Evolutionary conservation across 2,329 filamentous ascomycete genomes (phyloP).

Genomic region (Clathrospora elynae): DNA sequence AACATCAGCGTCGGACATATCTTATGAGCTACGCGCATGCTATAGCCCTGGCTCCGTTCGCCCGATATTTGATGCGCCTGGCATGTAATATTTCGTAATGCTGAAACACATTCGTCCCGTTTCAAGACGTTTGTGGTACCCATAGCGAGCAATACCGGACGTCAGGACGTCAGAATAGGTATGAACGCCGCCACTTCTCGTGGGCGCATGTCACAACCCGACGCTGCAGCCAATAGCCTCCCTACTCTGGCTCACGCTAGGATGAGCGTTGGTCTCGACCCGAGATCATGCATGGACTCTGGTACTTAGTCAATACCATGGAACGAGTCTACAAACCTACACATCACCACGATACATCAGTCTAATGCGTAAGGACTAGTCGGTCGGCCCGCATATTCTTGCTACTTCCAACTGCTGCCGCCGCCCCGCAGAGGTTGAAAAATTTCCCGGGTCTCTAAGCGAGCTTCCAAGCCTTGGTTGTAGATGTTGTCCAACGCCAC

Average conservation of each 20-base stretch:
- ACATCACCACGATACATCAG: conserved; percentile 8
- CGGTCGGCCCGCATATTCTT: conserved; percentile 12
- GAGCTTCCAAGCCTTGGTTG: conserved; percentile 15
- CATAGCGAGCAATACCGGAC: conserved; percentile 26
- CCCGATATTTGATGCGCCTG: conserved; percentile 4
- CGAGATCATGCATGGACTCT: conserved; percentile 24
- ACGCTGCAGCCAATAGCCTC: conserved; percentile 24
- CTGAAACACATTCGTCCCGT: conserved; percentile 23
- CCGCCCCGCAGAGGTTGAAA: conserved; percentile 20
- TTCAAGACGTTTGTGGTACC: conserved; percentile 9
- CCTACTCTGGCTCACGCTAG: conserved; percentile 13
- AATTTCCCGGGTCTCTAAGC: conserved; percentile 15
- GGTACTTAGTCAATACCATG: conserved; percentile 7
- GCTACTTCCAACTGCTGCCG: conserved; percentile 13
- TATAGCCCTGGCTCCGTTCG: conserved; percentile 8
- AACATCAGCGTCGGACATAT: conserved; percentile 21
- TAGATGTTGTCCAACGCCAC: conserved; percentile 22
- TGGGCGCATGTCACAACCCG: conserved; percentile 17
- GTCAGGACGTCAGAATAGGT: conserved; percentile 24
- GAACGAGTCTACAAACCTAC: conserved; percentile 11
- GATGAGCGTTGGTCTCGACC: conserved; percentile 16
- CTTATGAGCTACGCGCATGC: conserved; percentile 10
- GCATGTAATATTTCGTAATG: conserved; percentile 23
- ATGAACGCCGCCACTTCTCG: conserved; percentile 28
- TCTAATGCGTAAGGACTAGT: conserved; percentile 9